Conservation (phyloP, 345 rosid genomes). For the Eucalyptus marginata region DNA sequence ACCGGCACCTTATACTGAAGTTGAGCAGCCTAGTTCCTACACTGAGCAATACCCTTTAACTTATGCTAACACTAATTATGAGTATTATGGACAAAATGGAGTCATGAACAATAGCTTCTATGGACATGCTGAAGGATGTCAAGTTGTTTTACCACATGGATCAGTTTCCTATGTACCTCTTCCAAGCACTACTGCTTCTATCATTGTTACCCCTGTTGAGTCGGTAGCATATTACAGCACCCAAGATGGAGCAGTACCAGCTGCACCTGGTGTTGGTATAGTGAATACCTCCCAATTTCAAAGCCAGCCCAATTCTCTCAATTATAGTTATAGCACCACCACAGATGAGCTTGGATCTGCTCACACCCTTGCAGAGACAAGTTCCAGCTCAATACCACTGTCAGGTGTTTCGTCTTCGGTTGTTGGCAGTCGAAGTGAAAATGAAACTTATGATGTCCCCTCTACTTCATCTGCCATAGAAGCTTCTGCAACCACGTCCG, state of each 20-base stretch:
- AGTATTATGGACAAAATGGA: conserved; percentile 36
- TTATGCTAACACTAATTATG: conserved; percentile 40
- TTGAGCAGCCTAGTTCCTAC: conserved; percentile 34
- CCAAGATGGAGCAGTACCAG: conserved; percentile 35
- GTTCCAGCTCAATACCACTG: background rate
- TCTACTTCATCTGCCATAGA: conserved; percentile 11
- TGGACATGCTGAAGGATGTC: conserved; percentile 60
- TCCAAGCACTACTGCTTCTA: conserved; percentile 39
- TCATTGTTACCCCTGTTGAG: conserved; percentile 30
- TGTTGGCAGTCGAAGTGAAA: conserved; percentile 8
- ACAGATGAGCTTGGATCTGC: conserved; percentile 7
- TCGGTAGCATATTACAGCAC: conserved; percentile 41
- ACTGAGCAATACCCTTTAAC: conserved; percentile 35
- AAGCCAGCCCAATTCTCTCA: conserved; percentile 19
- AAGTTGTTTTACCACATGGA: conserved; percentile 35
- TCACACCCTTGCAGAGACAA: conserved; percentile 9
- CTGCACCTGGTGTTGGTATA: conserved; percentile 21
- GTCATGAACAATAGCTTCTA: conserved; percentile 34
- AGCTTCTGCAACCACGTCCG: conserved; percentile 13
- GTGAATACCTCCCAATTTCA: conserved; percentile 27
- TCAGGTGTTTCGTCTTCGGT: conserved; percentile 9
- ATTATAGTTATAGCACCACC: conserved; percentile 7
- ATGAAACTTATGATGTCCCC: conserved; percentile 14
- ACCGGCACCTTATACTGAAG: conserved; percentile 23
- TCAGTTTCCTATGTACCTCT: conserved; percentile 46